These are phyloP conservation scores for Hypoxylon sp. DNA, from an alignment of 2,329 filamentous ascomycete genomes.

Conservation along the genomic window DNA sequence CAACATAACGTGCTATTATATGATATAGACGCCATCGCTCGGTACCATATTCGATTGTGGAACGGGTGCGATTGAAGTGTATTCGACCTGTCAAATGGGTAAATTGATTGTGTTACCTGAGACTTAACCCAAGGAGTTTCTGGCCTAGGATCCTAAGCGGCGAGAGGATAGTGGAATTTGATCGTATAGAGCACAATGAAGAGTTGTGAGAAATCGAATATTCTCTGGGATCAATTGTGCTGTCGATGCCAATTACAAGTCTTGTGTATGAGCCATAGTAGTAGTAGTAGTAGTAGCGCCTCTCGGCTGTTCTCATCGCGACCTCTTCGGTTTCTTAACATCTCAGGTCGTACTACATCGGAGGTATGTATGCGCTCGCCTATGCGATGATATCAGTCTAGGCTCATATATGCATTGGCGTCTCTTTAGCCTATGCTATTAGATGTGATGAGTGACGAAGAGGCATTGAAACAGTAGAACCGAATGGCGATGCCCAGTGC, in stretches of 20 bases:
- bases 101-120: background rate
- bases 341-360: slow-evolving; percentile 1
- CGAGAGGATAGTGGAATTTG: background rate
- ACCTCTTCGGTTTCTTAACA: background rate
- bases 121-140: background rate
- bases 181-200: background rate
- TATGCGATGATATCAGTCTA: background rate
- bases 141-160: background rate
- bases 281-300: background rate
- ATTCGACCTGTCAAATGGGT: slow-evolving; percentile 2
- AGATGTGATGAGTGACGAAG: background rate
- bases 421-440: slow-evolving; percentile 1
- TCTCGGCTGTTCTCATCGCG: background rate
- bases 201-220: background rate
- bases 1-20: slow-evolving; percentile 1
- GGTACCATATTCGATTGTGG: background rate
- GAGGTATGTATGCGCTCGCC: background rate
- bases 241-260: background rate
- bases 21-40: background rate
- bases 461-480: background rate
- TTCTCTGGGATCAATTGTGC: background rate
- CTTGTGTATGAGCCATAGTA: background rate
- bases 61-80: background rate
- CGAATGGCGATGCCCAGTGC: background rate
- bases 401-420: background rate